A percentile compares a stretch with the other conserved stretches of the same genome.
These are phyloP conservation scores for Salix koriyanagi DNA, from an alignment of 345 rosid species.

Conservation along the genomic window DNA sequence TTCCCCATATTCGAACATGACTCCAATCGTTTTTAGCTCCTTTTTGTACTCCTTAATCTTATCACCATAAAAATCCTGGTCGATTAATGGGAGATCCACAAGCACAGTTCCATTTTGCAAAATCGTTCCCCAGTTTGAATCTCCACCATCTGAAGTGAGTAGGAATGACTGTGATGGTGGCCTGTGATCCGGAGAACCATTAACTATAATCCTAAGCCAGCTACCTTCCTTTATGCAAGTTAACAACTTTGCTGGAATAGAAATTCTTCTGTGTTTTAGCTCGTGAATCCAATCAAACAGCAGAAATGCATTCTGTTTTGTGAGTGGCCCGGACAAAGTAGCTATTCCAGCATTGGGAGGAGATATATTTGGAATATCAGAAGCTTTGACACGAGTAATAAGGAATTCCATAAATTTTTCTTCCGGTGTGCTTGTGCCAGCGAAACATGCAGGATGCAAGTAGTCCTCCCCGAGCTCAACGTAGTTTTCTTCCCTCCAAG, in stretches of 20 bases:
- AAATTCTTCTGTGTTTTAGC: not conserved
- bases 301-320: conserved; percentile 42
- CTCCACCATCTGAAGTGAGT: conserved; percentile 17
- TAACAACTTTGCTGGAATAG: conserved; percentile 44
- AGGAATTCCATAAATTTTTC: conserved; percentile 41
- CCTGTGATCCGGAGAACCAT: conserved; percentile 37
- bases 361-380: conserved; percentile 47
- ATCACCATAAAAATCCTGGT: conserved; percentile 49
- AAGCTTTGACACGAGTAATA: conserved; percentile 21
- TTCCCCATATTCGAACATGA: conserved; percentile 48
- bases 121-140: conserved; percentile 47
- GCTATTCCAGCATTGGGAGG: conserved; percentile 57
- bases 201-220: conserved; percentile 53
- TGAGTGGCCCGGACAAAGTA: conserved; percentile 45
- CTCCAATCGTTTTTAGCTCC: conserved; percentile 54
- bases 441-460: conserved; percentile 27
- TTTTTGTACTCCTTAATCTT: conserved; percentile 32
- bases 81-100: conserved; percentile 64
- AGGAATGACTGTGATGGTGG: conserved; percentile 64
- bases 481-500: conserved; percentile 43
- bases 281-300: conserved; percentile 50
- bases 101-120: conserved; percentile 49
- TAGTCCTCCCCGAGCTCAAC: conserved; percentile 56
- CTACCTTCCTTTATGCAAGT: conserved; percentile 43
- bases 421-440: conserved; percentile 30